phyloP scores from a whole-genome alignment of 805 yeast genomes.

The Saccharomycopsis sp. region DNA sequence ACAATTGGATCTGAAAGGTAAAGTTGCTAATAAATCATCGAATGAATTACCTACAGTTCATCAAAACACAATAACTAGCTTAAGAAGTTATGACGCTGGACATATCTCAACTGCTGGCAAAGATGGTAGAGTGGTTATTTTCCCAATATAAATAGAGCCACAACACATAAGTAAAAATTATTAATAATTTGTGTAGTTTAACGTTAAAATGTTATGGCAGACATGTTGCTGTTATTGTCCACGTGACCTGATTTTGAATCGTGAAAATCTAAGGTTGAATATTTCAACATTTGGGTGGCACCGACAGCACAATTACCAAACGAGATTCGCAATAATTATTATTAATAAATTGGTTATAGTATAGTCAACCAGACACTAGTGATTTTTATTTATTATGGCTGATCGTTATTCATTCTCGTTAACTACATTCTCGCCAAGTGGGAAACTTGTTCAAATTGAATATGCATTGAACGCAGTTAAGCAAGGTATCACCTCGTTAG shows the following conservation, averaged over 20 bases:
- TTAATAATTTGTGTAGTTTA: too few species aligned
- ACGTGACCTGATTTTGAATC: too few species aligned
- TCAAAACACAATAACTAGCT: constrained; percentile 77
- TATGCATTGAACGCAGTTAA: constrained; percentile 96
- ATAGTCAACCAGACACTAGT: too few species aligned
- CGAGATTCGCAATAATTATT: too few species aligned
- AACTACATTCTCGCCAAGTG: constrained; percentile 97
- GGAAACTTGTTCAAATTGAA: constrained; percentile 95
- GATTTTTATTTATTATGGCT: constrained; percentile 54
- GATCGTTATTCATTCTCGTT: constrained; percentile 96
- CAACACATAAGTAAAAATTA: too few species aligned
- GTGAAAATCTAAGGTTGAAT: too few species aligned
- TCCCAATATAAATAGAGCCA: constrained; percentile 39
- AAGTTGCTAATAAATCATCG: constrained; percentile 40
- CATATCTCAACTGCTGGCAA: constrained; percentile 72
- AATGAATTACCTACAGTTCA: constrained; percentile 67
- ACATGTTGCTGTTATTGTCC: too few species aligned
- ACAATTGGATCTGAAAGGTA: constrained; percentile 92
- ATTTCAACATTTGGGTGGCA: too few species aligned
- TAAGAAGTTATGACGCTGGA: constrained; percentile 47
- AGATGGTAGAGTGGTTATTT: constrained; percentile 88
- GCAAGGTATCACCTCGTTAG: constrained; percentile 95
- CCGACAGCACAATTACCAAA: too few species aligned
- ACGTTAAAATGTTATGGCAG: too few species aligned
- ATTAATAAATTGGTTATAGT: too few species aligned